A percentile compares a stretch with the other conserved stretches of the same genome.
These are phyloP conservation scores for Rhodamnia argentea DNA, from an alignment of 345 rosid species.

Conservation along the genomic window DNA sequence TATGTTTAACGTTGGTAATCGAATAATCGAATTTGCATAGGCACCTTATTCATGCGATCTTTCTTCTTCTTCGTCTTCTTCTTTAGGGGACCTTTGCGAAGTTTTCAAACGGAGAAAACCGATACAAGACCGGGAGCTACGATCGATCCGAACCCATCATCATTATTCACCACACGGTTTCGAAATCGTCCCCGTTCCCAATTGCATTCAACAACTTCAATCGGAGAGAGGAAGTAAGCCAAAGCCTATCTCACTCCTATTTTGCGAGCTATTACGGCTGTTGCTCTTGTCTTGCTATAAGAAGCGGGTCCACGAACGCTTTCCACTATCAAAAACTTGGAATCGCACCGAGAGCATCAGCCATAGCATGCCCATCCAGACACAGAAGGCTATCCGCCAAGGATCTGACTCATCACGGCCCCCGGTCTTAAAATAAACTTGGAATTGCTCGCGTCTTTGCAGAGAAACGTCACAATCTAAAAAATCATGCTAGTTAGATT, in stretches of 20 bases:
- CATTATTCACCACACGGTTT: neutral
- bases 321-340: neutral
- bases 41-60: too few relatives aligned
- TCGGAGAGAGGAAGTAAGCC: neutral
- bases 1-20: neutral
- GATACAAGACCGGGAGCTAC: fast-evolving
- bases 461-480: too few relatives aligned
- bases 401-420: too few relatives aligned
- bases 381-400: too few relatives aligned
- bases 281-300: neutral
- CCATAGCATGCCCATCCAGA: too few relatives aligned
- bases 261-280: neutral
- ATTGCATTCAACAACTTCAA: neutral
- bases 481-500: too few relatives aligned
- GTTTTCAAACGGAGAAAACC: neutral
- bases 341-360: neutral
- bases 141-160: neutral
- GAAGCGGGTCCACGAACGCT: neutral
- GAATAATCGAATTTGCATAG: neutral
- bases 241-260: neutral
- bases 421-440: too few relatives aligned
- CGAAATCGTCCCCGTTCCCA: neutral
- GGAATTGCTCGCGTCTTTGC: too few relatives aligned
- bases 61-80: too few relatives aligned
- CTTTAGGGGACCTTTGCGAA: neutral